Percentiles rank a stretch among this genome's conserved stretches.
Conservation (phyloP, 2,329 filamentous ascomycete genomes). For the Aspergillus fijiensis region DNA sequence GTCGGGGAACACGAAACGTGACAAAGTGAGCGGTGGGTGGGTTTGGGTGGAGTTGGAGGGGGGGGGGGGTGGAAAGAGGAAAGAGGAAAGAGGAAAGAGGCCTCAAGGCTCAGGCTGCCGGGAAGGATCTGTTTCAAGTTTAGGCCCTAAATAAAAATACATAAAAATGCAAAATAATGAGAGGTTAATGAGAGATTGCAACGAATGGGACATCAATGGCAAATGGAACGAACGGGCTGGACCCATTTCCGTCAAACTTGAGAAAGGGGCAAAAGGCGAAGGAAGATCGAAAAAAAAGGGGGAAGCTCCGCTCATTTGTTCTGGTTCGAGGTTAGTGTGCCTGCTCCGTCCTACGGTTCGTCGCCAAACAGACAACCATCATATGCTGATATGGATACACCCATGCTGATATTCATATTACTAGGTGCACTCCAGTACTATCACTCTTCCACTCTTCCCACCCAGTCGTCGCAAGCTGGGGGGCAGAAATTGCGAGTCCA, state of each 20-base stretch:
- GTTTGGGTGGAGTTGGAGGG: conserved; percentile 8
- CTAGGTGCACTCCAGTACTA: too few relatives aligned
- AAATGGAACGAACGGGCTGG: not conserved
- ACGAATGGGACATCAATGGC: not conserved
- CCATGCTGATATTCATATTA: too few relatives aligned
- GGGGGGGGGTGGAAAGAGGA: too few relatives aligned
- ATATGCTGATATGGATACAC: too few relatives aligned
- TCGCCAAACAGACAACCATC: not conserved
- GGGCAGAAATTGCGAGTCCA: not conserved
- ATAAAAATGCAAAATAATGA: not conserved
- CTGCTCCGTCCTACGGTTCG: not conserved
- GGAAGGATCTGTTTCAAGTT: conserved; percentile 37
- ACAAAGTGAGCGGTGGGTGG: conserved; percentile 20
- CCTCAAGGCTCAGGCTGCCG: not conserved
- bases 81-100: conserved; percentile 9
- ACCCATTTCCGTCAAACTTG: not conserved
- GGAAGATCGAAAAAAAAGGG: not conserved
- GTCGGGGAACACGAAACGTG: conserved; percentile 25
- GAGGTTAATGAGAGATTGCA: not conserved
- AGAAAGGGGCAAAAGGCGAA: not conserved
- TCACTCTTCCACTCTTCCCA: not conserved
- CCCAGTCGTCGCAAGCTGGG: not conserved
- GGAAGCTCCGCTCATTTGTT: not conserved
- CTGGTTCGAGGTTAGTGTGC: not conserved
- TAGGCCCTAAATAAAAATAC: conserved; percentile 19